Percentiles rank a stretch among this genome's conserved stretches.
Evolutionary conservation across 140 eudicot species (phyloP).

Genomic region (Bidens hawaiensis): DNA sequence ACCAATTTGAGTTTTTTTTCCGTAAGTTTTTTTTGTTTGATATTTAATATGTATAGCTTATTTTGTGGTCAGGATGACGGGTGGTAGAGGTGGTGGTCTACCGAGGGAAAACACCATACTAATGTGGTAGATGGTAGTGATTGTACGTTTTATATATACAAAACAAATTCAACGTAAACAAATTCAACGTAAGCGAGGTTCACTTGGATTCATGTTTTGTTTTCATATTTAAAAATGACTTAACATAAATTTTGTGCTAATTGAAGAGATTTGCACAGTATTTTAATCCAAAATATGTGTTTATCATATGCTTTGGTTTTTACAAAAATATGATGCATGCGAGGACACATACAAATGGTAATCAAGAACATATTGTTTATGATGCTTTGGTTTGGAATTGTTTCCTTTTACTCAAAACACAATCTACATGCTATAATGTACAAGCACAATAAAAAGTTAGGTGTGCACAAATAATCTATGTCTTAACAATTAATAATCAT

Average conservation of each 20-base stretch:
- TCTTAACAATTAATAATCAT: neutral
- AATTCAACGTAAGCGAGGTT: neutral
- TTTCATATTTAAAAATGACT: neutral
- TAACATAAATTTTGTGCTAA: neutral
- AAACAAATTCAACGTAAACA: no score
- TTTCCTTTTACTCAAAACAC: neutral
- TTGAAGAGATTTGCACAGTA: neutral
- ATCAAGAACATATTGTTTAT: no score
- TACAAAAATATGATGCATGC: no score
- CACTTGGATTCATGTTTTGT: neutral
- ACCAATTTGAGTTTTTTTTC: no score
- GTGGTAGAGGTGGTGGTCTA: no score
- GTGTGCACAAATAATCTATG: neutral
- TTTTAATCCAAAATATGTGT: neutral
- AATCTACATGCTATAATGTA: neutral
- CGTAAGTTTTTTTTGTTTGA: no score
- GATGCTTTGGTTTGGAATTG: neutral
- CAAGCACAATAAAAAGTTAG: neutral
- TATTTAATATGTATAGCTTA: no score
- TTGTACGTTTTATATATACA: no score
- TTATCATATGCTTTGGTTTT: neutral
- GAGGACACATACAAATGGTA: no score
- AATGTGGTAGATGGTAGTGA: no score
- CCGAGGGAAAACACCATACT: no score
- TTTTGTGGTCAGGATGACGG: no score